A percentile compares a stretch with the other conserved stretches of the same genome.
Conservation (phyloP, 768 basidiomycete species). For the Boletus subparvulus region DNA sequence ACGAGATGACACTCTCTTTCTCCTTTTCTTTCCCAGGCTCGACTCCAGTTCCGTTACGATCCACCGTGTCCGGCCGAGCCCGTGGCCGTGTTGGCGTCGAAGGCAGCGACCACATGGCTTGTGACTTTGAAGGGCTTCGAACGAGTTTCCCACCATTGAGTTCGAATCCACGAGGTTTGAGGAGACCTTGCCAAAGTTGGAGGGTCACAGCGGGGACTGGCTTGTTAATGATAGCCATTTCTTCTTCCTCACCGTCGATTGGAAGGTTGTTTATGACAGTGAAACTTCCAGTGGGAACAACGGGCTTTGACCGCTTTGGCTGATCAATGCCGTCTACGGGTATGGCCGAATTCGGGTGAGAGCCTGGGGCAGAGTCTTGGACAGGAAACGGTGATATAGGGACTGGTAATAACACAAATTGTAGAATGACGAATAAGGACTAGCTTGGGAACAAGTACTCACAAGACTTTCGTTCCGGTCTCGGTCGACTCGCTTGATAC, state of each 20-base stretch:
- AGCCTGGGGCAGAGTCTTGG: constrained; percentile 15
- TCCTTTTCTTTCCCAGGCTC: constrained; percentile 17
- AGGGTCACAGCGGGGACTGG: constrained; percentile 63
- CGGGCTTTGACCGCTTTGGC: constrained; percentile 18
- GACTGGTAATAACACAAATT: constrained; percentile 6
- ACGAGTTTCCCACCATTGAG: constrained; percentile 56
- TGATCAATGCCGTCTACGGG: constrained; percentile 14
- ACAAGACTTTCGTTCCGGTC: constrained; percentile 52
- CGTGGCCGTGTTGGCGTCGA: constrained; percentile 17
- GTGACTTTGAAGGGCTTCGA: constrained; percentile 56
- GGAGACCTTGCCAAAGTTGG: constrained; percentile 69
- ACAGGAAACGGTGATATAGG: constrained; percentile 8
- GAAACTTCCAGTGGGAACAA: constrained; percentile 16
- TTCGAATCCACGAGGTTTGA: constrained; percentile 66
- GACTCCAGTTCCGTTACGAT: neutral
- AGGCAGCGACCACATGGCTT: constrained; percentile 20
- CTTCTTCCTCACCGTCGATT: constrained; percentile 43
- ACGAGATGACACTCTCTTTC: constrained; percentile 48
- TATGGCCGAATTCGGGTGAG: constrained; percentile 14
- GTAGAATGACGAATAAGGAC: neutral
- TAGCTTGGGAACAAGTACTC: neutral
- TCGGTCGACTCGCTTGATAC: constrained; percentile 59
- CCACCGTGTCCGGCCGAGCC: neutral
- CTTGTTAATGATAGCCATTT: constrained; percentile 54
- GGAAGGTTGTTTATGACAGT: constrained; percentile 21